A percentile compares a stretch with the other conserved stretches of the same genome.
phyloP scores from a whole-genome alignment of 176 grass and related monocot genomes.

The Paspalum notatum region DNA sequence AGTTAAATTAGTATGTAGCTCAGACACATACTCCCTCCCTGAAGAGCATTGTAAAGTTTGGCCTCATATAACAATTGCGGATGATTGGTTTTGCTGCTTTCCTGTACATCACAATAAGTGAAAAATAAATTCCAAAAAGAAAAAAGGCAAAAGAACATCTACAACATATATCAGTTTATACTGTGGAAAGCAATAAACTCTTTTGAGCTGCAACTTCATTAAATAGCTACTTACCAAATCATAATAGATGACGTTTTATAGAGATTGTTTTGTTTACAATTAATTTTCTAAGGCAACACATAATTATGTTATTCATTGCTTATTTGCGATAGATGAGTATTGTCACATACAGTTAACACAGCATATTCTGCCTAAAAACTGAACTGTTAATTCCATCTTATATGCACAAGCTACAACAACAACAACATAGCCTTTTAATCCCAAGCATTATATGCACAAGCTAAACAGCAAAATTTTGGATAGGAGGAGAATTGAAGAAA shows the following conservation, averaged over 20 bases:
- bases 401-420: no score
- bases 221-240: background rate
- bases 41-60: slow-evolving; percentile 80
- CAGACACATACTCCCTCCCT: slow-evolving; percentile 71
- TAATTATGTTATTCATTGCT: background rate
- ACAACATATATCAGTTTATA: background rate
- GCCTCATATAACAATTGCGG: slow-evolving; percentile 84
- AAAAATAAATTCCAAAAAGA: slow-evolving; percentile 16
- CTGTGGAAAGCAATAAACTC: background rate
- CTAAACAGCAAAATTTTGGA: background rate
- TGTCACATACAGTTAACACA: background rate
- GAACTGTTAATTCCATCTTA: no score
- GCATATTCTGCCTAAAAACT: background rate
- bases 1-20: background rate
- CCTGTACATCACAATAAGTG: slow-evolving; percentile 48
- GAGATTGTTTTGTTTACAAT: background rate
- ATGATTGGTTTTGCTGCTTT: slow-evolving; percentile 84
- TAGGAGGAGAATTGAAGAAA: background rate
- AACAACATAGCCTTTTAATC: no score
- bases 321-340: background rate
- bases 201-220: slow-evolving; percentile 11
- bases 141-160: background rate
- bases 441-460: background rate
- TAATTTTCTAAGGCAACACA: background rate
- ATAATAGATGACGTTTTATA: slow-evolving; percentile 2